Evolutionary conservation across 257 asterid species (phyloP).

Genomic region (Solanum pimpinellifolium): DNA sequence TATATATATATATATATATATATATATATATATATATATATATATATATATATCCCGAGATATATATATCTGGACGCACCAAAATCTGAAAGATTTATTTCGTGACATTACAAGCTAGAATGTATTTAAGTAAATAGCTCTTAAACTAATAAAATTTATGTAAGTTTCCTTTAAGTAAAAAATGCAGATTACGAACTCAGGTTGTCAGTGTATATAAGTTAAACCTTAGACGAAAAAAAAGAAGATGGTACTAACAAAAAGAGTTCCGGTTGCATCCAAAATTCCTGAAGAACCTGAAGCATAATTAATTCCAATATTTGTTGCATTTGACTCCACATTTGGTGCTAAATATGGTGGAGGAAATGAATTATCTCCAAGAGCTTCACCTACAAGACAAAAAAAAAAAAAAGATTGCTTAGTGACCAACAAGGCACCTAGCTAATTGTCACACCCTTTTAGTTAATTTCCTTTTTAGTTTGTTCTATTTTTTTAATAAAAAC

Average conservation of each 20-base stretch:
- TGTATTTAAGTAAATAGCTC: too few relatives aligned
- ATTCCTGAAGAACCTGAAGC: constrained; percentile 68
- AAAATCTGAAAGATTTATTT: not conserved
- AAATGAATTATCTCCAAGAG: constrained; percentile 31
- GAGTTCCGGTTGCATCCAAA: constrained; percentile 38
- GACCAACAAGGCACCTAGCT: not conserved
- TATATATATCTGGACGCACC: not conserved
- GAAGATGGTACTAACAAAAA: constrained; percentile 23
- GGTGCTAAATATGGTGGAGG: constrained; percentile 45
- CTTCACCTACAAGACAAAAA: constrained; percentile 15
- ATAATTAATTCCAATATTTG: constrained; percentile 34
- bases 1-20: too few relatives aligned
- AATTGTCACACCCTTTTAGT: not conserved
- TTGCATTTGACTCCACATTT: constrained; percentile 13
- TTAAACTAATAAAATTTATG: not conserved
- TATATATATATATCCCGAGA: too few relatives aligned
- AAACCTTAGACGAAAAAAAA: not conserved
- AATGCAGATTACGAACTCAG: too few relatives aligned
- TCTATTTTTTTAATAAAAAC: not conserved
- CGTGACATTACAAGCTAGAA: too few relatives aligned
- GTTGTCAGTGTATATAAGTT: not conserved
- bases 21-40: too few relatives aligned
- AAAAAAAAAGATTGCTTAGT: not conserved
- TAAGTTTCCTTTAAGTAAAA: too few relatives aligned
- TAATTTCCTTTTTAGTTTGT: not conserved